Percentiles rank a stretch among this genome's conserved stretches.
Evolutionary conservation across 2,329 filamentous ascomycete genomes (phyloP).

Genomic region (Phialophora verrucosa): DNA sequence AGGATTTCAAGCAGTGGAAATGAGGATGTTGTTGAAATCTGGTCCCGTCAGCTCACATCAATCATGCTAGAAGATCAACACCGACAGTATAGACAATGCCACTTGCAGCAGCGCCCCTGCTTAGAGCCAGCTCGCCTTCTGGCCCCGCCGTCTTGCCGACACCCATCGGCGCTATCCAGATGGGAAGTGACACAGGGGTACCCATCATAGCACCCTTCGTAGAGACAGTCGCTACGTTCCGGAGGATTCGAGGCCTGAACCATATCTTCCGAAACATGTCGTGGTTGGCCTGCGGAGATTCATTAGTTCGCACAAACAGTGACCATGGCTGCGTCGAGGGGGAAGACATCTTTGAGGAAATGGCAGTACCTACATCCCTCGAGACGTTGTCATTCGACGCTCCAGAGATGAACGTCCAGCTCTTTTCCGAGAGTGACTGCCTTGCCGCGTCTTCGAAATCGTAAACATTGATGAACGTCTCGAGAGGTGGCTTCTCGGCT

Average conservation of each 20-base stretch:
- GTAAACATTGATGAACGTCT: constrained; percentile 33
- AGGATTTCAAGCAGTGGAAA: constrained; percentile 63
- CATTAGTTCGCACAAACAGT: background rate
- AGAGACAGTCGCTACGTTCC: constrained; percentile 48
- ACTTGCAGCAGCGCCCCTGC: constrained; percentile 33
- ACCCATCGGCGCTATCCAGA: constrained; percentile 36
- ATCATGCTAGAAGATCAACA: constrained; percentile 49
- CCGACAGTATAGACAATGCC: constrained; percentile 53
- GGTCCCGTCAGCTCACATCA: background rate
- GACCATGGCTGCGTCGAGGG: background rate
- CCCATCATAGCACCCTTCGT: constrained; percentile 43
- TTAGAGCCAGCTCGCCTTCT: constrained; percentile 53
- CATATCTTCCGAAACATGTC: constrained; percentile 50
- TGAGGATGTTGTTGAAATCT: constrained; percentile 59
- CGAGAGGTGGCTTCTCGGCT: constrained; percentile 37
- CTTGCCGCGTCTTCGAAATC: constrained; percentile 36
- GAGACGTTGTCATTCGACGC: constrained; percentile 38
- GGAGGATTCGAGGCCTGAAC: constrained; percentile 54
- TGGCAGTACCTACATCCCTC: constrained; percentile 10
- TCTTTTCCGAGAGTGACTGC: constrained; percentile 36
- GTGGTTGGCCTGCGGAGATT: constrained; percentile 23
- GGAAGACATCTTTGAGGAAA: background rate
- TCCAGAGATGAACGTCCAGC: constrained; percentile 41
- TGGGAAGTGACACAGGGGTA: constrained; percentile 29
- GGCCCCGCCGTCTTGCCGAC: constrained; percentile 53